Conservation (phyloP, 257 asterid genomes). For the Solanum pimpinellifolium region DNA sequence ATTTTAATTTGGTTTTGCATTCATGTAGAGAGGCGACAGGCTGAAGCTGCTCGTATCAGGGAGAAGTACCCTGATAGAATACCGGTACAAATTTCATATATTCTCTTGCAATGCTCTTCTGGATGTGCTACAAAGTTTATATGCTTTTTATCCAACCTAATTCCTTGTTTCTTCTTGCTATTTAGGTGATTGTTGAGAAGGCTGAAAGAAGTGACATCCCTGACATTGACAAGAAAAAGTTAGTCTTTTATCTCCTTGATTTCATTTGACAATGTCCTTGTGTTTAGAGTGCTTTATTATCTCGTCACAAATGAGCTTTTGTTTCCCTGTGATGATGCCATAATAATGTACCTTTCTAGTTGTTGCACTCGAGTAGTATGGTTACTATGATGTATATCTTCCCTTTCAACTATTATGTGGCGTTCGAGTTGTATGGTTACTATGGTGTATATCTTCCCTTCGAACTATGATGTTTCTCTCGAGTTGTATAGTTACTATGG, state of each 20-base stretch:
- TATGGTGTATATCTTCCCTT: not conserved
- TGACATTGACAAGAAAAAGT: constrained; percentile 95
- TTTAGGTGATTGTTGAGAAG: constrained; percentile 84
- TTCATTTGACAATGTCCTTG: not conserved
- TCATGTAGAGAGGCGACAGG: constrained; percentile 79
- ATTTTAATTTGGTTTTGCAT: not conserved
- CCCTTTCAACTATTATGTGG: not conserved
- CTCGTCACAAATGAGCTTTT: not conserved
- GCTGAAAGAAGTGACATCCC: constrained; percentile 94
- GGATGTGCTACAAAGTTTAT: not conserved
- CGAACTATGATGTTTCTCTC: not conserved
- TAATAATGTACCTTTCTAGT: not conserved
- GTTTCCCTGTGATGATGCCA: not conserved
- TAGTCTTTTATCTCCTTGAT: constrained; percentile 1
- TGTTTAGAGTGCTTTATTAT: not conserved
- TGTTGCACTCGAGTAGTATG: not conserved
- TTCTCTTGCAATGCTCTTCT: not conserved
- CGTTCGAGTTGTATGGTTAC: not conserved
- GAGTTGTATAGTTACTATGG: too few species aligned
- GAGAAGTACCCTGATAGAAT: constrained; percentile 98
- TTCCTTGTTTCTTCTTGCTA: not conserved
- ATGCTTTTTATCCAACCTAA: not conserved
- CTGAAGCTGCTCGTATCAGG: constrained; percentile 92
- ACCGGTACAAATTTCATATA: constrained; percentile 37
- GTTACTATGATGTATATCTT: not conserved